Evolutionary conservation across 163 green algal species (phyloP), one percentile per base, ranked within the genome.

Genomic region (Scenedesmus sp.): DNA sequence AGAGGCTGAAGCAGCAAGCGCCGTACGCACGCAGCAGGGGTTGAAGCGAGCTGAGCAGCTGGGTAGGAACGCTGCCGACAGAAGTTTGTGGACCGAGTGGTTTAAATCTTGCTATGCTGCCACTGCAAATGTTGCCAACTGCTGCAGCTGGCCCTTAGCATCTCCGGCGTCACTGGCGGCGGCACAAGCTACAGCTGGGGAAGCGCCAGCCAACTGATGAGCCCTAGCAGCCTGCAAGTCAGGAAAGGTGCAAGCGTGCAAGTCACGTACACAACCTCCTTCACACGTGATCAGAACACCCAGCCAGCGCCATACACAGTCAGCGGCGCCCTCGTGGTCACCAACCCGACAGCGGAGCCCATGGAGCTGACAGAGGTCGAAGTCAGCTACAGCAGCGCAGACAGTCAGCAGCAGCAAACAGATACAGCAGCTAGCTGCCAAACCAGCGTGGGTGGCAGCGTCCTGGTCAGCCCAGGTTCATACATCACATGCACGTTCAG

Each of bases 91-190:
- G n/a, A n/a, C n/a, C n/a, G n/a, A n/a, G n/a, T n/a, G n/a, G n/a
- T n/a, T n/a, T n/a, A n/a, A n/a, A n/a, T n/a, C 26, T 40, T 40
- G 26, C 24, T 3, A 40, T 42, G 68, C 24, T 81, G 70, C 73
- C 51, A 37, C 73, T 51, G 73, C 73, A n/a, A n/a, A n/a, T 46
- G 73, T 20, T 82, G 73, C 65, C 73, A n/a, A 1, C 33, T 82
- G 73, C 73, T 46, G 73, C 33, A 82, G 73, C 35, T 82, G 9
- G n/a, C 35, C 73, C 35, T 82, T 15, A 82, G 73, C 73, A 82
- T 82, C 73, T 51, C 73, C 15, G 18, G 35, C 73, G 13, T 82
- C 13, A 82, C 35, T n/a, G 73, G 73, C 35, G 73, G 73, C 73
- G n/a, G 73, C 35, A 44, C 33, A 4, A 51, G 35, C 73, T 82